Percentiles rank a stretch among this genome's conserved stretches.
Evolutionary conservation across 1,139 yeast genomes (phyloP).

Genomic region (Sugiyamaella novakii): DNA sequence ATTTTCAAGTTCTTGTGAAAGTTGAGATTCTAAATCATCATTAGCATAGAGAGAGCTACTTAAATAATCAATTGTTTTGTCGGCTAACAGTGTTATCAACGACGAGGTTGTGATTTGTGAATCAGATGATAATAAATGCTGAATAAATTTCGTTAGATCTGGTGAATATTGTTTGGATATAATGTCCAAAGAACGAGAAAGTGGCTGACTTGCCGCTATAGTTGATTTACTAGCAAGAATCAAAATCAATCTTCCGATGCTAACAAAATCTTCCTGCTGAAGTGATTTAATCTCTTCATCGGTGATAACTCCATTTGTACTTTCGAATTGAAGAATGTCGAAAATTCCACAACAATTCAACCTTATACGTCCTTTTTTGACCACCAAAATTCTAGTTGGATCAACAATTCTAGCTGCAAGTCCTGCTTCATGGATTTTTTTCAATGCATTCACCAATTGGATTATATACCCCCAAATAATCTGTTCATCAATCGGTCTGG

Average conservation of each 20-base stretch:
- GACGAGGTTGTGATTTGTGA: conserved; percentile 12
- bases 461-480: conserved; percentile 73
- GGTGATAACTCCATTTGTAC: conserved; percentile 28
- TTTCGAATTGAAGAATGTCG: conserved; percentile 60
- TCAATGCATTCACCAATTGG: conserved; percentile 70
- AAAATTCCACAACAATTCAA: conserved; percentile 70
- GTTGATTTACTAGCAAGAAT: conserved; percentile 50
- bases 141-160: conserved; percentile 29
- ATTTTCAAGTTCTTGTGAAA: conserved; percentile 80
- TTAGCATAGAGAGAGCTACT: conserved; percentile 59
- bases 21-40: conserved; percentile 68
- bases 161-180: conserved; percentile 25
- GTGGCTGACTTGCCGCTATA: conserved; percentile 31
- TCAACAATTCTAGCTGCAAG: conserved; percentile 67
- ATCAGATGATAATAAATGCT: conserved; percentile 19
- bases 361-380: conserved; percentile 69
- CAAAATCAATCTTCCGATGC: conserved; percentile 61
- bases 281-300: conserved; percentile 40
- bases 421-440: conserved; percentile 56
- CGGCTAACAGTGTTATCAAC: conserved; percentile 31
- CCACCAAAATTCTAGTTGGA: conserved; percentile 69
- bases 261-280: conserved; percentile 56
- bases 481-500: conserved; percentile 54
- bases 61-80: conserved; percentile 31
- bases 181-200: conserved; percentile 28